Evolutionary conservation across 1,284 basidiomycete genomes (phyloP), one percentile per base, ranked within the genome.

Genomic region (Malassezia psittaci): DNA sequence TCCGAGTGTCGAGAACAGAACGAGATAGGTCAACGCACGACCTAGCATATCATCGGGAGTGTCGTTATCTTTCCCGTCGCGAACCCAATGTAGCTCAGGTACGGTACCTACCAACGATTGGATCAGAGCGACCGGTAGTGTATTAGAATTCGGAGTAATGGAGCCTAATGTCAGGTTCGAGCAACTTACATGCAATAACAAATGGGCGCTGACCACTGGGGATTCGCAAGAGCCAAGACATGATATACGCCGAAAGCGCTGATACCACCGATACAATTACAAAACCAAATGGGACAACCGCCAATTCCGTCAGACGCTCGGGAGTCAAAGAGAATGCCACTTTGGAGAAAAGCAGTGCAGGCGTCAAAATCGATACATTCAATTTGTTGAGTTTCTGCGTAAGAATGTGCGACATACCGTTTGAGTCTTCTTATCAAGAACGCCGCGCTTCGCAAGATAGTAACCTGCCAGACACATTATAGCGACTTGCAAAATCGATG

Each of bases 341-440:
- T 78, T 94, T 96, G 36, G 87, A 89, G 77, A 94, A 94, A 24
- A 94, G 79, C 16, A 96, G 82, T 0, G 87, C 86, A 0, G 90
- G 90, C 0, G 90, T 96, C 77, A 94, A 91, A 36, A 94, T 81
- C 0, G 86, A 87, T 24, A 94, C 82, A 71, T 90, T 89, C 51
- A 52, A 37, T 58, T 66, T 64, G 49, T 64, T 66, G 54, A 66
- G 63, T 52, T 67, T 71, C 38, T 34, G 49, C 15, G 42, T 44
- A 13, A 44, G 24, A 21, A 37, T 5, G 35, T 2, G 4, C 19
- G 43, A 45, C n/a, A 29, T 52, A 54, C 47, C 47, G 48, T 38
- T 76, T 93, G 90, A 0, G 87, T 90, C 60, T 81, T 82, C 75
- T 90, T 90, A 74, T 94, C 89, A 12, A 91, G 81, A 41, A 94